A percentile compares a stretch with the other conserved stretches of the same genome.
These are phyloP conservation scores for Verbascum thapsus DNA, from an alignment of 257 asterid species.

Conservation along the genomic window DNA sequence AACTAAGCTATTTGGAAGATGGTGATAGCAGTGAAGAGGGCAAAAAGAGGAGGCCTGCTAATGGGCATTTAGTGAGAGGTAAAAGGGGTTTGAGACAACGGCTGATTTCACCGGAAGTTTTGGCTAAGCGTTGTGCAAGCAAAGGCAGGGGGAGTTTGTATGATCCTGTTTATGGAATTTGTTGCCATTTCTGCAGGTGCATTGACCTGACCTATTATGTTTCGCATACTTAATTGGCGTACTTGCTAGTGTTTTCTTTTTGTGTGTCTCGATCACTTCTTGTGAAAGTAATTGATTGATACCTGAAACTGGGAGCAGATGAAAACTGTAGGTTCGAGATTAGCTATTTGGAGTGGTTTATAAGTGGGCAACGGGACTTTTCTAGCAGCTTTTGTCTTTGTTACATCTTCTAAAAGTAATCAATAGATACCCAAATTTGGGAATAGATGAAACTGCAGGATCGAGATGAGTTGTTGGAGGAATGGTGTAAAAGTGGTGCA, in stretches of 20 bases:
- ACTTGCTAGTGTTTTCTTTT: neutral
- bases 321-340: no score
- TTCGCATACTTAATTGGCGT: neutral
- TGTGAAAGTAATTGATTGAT: no score
- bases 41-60: constrained; percentile 28
- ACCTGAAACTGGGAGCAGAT: no score
- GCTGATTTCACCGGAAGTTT: constrained; percentile 45
- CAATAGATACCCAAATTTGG: no score
- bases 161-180: constrained; percentile 72
- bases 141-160: constrained; percentile 71
- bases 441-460: no score
- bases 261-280: neutral
- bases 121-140: constrained; percentile 59
- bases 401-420: no score
- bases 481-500: no score
- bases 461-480: no score
- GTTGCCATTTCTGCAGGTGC: constrained; percentile 94
- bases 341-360: no score
- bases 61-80: constrained; percentile 33
- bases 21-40: constrained; percentile 34
- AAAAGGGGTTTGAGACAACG: constrained; percentile 30
- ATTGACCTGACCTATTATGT: neutral
- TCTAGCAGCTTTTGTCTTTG: neutral
- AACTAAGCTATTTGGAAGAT: constrained; percentile 34
- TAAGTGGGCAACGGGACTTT: no score